phyloP scores from a whole-genome alignment of 1,284 basidiomycete species.

The Vanrija humicola region DNA sequence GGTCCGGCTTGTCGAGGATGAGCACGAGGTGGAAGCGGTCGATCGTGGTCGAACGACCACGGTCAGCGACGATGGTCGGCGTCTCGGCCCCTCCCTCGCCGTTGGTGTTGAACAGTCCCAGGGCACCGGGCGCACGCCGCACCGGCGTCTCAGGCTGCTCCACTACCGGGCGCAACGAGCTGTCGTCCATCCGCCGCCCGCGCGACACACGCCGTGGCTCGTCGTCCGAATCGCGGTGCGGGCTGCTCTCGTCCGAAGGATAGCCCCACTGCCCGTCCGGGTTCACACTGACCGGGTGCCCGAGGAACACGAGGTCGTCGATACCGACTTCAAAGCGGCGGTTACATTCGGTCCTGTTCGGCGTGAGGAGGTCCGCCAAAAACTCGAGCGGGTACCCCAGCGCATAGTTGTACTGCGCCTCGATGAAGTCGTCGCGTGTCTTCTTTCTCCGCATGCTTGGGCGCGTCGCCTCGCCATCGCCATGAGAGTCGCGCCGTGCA shows the following conservation, averaged over 20 bases:
- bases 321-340: constrained; percentile 90
- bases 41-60: constrained; percentile 43
- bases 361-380: constrained; percentile 75
- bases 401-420: constrained; percentile 36
- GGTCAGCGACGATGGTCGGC: neutral
- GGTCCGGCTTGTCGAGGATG: constrained; percentile 83
- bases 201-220: constrained; percentile 9
- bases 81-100: neutral
- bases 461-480: constrained; percentile 10
- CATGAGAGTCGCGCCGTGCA: neutral
- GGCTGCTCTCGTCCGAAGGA: constrained; percentile 17
- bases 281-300: constrained; percentile 84
- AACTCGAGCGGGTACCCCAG: constrained; percentile 79
- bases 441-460: constrained; percentile 7
- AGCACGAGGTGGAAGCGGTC: constrained; percentile 83
- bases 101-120: neutral
- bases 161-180: constrained; percentile 3
- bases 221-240: constrained; percentile 14
- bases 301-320: constrained; percentile 90
- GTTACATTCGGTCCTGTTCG: constrained; percentile 75
- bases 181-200: constrained; percentile 13
- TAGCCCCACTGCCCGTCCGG: constrained; percentile 63
- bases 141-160: constrained; percentile 13
- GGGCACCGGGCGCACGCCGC: neutral
- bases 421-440: constrained; percentile 14